Evolutionary conservation across 495 filamentous ascomycete species (phyloP).

Genomic region (Aspergillus heteromorphus): DNA sequence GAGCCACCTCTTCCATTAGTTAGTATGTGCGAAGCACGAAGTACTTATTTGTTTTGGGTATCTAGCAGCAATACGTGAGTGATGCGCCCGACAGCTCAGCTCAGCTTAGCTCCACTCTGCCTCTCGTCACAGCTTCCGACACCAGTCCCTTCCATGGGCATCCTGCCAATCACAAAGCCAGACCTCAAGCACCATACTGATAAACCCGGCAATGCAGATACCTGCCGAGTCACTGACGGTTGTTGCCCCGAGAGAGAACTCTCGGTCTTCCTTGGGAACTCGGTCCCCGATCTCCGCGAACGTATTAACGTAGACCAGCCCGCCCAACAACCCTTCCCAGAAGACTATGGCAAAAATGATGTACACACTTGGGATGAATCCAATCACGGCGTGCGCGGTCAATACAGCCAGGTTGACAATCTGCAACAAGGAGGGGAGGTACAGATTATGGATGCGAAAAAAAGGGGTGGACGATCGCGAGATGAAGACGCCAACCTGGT

Average conservation of each 20-base stretch:
- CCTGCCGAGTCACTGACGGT: slow-evolving; percentile 90
- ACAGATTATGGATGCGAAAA: slow-evolving; percentile 72
- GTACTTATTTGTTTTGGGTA: no score
- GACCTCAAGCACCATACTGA: slow-evolving; percentile 81
- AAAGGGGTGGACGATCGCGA: slow-evolving; percentile 88
- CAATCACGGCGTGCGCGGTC: slow-evolving; percentile 65
- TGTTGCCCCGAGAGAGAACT: slow-evolving; percentile 84
- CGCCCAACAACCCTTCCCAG: slow-evolving; percentile 91
- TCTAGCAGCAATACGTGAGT: no score
- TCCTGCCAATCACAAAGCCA: slow-evolving; percentile 80
- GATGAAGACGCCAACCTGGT: slow-evolving; percentile 91
- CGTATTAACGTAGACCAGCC: slow-evolving; percentile 88
- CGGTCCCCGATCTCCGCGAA: slow-evolving; percentile 88
- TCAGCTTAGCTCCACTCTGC: no score
- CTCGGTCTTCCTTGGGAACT: slow-evolving; percentile 68
- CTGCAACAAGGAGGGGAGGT: slow-evolving; percentile 80
- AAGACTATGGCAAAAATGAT: slow-evolving; percentile 80
- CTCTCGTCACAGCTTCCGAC: slow-evolving; percentile 33
- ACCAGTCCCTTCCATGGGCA: slow-evolving; percentile 70
- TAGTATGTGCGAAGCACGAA: no score
- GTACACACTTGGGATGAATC: slow-evolving; percentile 79
- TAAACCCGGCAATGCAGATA: slow-evolving; percentile 81
- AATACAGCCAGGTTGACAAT: slow-evolving; percentile 69
- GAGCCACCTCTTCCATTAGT: no score
- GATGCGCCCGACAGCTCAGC: no score